These are phyloP conservation scores for Chalciporus piperatus DNA, from an alignment of 768 basidiomycete genomes.

Conservation along the genomic window DNA sequence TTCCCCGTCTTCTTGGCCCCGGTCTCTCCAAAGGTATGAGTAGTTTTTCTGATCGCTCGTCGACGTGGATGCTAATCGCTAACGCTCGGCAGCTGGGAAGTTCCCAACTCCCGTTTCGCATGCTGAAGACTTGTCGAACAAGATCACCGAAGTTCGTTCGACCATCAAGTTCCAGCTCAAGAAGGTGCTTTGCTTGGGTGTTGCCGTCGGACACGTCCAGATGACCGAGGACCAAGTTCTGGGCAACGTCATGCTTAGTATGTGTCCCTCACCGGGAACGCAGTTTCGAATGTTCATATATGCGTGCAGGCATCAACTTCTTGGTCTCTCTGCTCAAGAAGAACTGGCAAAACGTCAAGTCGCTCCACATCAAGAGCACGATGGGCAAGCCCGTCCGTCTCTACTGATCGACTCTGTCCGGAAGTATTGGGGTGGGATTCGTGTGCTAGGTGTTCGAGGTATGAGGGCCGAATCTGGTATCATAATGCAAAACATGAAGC, in stretches of 20 bases:
- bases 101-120: slow-evolving; percentile 98
- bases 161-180: slow-evolving; percentile 99
- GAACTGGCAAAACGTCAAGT: slow-evolving; percentile 99
- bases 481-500: slow-evolving; percentile 92
- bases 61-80: neutral
- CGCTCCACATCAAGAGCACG: slow-evolving; percentile 96
- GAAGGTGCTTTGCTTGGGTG: slow-evolving; percentile 98
- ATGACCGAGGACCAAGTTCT: slow-evolving; percentile 98
- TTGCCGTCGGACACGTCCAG: slow-evolving; percentile 95
- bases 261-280: slow-evolving; percentile 23
- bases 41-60: neutral
- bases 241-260: slow-evolving; percentile 95
- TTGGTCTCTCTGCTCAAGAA: slow-evolving; percentile 98
- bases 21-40: slow-evolving; percentile 93
- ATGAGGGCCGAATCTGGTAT: slow-evolving; percentile 26
- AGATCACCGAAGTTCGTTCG: slow-evolving; percentile 92
- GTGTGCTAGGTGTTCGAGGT: slow-evolving; percentile 15
- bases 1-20: slow-evolving; percentile 98
- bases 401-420: slow-evolving; percentile 52
- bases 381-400: slow-evolving; percentile 99
- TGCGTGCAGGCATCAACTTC: slow-evolving; percentile 89
- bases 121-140: slow-evolving; percentile 83
- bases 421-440: slow-evolving; percentile 6
- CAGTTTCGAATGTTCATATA: neutral
- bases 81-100: slow-evolving; percentile 73